Percentiles rank a stretch among this genome's conserved stretches.
Evolutionary conservation across 148 eudicot genomes (phyloP).

Genomic region (Silene conica): DNA sequence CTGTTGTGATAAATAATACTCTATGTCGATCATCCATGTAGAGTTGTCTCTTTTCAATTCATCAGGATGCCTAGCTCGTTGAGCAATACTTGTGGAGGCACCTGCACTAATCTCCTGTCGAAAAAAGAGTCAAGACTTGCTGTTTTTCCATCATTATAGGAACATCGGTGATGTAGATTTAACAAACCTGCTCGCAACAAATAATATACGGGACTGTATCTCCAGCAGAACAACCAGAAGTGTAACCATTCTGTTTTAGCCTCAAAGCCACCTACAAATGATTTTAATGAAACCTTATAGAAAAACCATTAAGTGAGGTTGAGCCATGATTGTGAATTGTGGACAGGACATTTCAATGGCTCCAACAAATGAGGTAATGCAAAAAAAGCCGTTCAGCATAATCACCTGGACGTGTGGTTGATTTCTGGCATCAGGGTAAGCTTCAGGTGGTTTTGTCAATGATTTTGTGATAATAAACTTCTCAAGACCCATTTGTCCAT

Average conservation of each 20-base stretch:
- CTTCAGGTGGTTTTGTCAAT: conserved; percentile 87
- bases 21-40: conserved; percentile 89
- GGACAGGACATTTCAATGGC: not conserved
- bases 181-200: conserved; percentile 85
- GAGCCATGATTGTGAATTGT: not conserved
- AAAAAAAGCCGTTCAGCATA: conserved; percentile 16
- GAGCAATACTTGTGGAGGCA: conserved; percentile 75
- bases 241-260: conserved; percentile 68
- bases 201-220: conserved; percentile 98
- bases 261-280: conserved; percentile 78
- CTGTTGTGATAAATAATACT: conserved; percentile 96
- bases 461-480: conserved; percentile 88
- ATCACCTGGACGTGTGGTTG: conserved; percentile 98
- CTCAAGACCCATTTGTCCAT: conserved; percentile 79
- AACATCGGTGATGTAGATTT: conserved; percentile 10
- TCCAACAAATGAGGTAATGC: not conserved
- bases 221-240: conserved; percentile 86
- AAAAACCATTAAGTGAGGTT: not conserved
- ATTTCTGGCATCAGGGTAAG: conserved; percentile 90
- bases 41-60: conserved; percentile 69
- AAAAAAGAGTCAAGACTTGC: conserved; percentile 4
- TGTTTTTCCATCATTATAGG: not conserved
- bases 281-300: not conserved
- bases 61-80: conserved; percentile 99
- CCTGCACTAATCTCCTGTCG: conserved; percentile 58